phyloP scores from a whole-genome alignment of 2,329 filamentous ascomycete species.

The Neonectria magnoliae region DNA sequence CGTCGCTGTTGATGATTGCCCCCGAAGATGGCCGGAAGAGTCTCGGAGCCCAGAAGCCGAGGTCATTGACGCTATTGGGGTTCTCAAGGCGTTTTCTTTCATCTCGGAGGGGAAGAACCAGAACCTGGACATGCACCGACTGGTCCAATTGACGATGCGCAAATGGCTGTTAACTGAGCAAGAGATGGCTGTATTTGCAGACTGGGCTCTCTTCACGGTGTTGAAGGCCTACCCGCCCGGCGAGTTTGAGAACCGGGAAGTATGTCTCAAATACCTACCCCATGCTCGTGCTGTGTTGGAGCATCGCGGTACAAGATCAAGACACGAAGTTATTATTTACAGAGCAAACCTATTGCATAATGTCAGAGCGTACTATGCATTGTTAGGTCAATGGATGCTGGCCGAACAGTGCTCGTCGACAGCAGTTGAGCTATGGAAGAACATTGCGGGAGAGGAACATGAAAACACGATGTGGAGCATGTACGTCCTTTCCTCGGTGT shows the following conservation, averaged over 20 bases:
- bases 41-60: not conserved
- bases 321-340: conserved; percentile 10
- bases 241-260: conserved; percentile 2
- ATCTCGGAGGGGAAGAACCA: not conserved
- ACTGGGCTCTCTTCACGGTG: conserved; percentile 33
- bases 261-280: conserved; percentile 33
- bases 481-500: no score
- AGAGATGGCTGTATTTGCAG: conserved; percentile 3
- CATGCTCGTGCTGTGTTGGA: conserved; percentile 36
- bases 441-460: not conserved
- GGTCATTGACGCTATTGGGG: conserved; percentile 34
- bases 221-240: conserved; percentile 30
- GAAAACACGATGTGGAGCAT: no score
- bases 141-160: conserved; percentile 20
- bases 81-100: conserved; percentile 43
- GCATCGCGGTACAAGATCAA: conserved; percentile 15
- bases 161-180: conserved; percentile 7
- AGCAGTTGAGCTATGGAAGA: not conserved
- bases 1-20: no score
- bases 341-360: not conserved
- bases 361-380: not conserved
- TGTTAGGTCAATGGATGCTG: not conserved
- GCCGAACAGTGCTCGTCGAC: not conserved
- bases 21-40: not conserved
- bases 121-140: conserved; percentile 26